These are phyloP conservation scores for Pelargonium nanum DNA, from an alignment of 345 rosid species.

Conservation along the genomic window DNA sequence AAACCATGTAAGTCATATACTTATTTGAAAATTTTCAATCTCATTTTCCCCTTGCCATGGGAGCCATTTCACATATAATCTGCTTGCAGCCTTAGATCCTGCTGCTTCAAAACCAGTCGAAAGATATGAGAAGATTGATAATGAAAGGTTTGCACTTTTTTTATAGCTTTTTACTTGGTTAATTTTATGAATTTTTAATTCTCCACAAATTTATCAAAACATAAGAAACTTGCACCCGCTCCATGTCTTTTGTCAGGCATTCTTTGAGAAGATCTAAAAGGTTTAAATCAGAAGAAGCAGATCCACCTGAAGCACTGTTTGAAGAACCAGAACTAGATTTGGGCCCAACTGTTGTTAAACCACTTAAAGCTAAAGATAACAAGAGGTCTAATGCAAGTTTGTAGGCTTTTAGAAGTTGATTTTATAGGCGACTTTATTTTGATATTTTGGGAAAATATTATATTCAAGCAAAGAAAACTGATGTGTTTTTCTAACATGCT, in stretches of 20 bases:
- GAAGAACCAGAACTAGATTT: not conserved
- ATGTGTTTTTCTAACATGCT: conserved; percentile 6
- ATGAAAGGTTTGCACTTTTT: conserved; percentile 24
- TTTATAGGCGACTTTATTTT: not conserved
- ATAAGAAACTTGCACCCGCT: not conserved
- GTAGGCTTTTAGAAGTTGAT: not conserved
- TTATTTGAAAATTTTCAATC: not conserved
- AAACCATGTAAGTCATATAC: conserved; percentile 20
- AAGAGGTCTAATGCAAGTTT: not conserved
- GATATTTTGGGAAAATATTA: no score
- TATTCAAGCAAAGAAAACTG: not conserved
- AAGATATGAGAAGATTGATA: conserved; percentile 16
- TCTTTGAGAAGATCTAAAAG: conserved; percentile 15
- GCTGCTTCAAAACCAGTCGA: conserved; percentile 15
- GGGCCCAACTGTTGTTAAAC: not conserved
- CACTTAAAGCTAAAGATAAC: not conserved
- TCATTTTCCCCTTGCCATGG: not conserved
- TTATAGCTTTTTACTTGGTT: conserved; percentile 5
- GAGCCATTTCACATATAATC: conserved; percentile 1
- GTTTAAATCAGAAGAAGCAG: conserved; percentile 13
- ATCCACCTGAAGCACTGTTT: conserved; percentile 4
- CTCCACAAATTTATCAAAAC: not conserved
- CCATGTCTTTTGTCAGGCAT: conserved; percentile 2
- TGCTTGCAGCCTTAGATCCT: conserved; percentile 23
- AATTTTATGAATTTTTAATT: not conserved